These are phyloP conservation scores for Didymella glomerata DNA, from an alignment of 2,329 filamentous ascomycete species.

Conservation along the genomic window DNA sequence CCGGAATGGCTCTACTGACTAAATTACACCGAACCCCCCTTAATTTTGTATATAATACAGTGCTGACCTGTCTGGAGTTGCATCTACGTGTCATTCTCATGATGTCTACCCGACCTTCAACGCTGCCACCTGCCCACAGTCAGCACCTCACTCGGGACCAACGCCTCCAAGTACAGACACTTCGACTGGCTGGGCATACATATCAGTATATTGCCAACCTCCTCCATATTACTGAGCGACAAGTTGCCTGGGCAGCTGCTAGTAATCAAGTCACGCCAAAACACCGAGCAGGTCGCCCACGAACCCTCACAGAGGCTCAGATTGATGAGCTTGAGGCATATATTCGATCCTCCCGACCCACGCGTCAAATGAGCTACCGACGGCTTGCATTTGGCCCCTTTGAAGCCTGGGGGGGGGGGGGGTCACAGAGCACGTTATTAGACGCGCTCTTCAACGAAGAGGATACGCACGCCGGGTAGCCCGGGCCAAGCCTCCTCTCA, in stretches of 20 bases:
- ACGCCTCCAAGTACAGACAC: not conserved
- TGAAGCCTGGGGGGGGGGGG: not conserved
- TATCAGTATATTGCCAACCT: not conserved
- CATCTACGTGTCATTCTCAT: not conserved
- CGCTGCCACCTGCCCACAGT: not conserved
- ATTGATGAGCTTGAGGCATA: not conserved
- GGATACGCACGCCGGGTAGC: not conserved
- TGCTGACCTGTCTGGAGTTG: not conserved
- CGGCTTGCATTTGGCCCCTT: not conserved
- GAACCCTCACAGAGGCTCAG: not conserved
- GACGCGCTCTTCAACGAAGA: not conserved
- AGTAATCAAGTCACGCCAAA: not conserved
- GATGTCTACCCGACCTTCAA: not conserved
- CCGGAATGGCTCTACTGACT: not conserved
- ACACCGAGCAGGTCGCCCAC: not conserved
- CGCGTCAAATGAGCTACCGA: not conserved
- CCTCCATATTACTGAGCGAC: not conserved
- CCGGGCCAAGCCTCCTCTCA: not conserved
- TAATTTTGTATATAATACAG: not conserved
- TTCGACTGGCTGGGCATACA: conserved; percentile 1
- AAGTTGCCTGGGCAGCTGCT: not conserved
- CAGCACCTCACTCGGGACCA: conserved; percentile 1
- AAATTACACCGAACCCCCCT: not conserved
- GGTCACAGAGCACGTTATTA: not conserved
- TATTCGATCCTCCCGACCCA: not conserved